Evolutionary conservation across 805 yeast species (phyloP).

Genomic region (Zygosaccharomyces siamensis): DNA sequence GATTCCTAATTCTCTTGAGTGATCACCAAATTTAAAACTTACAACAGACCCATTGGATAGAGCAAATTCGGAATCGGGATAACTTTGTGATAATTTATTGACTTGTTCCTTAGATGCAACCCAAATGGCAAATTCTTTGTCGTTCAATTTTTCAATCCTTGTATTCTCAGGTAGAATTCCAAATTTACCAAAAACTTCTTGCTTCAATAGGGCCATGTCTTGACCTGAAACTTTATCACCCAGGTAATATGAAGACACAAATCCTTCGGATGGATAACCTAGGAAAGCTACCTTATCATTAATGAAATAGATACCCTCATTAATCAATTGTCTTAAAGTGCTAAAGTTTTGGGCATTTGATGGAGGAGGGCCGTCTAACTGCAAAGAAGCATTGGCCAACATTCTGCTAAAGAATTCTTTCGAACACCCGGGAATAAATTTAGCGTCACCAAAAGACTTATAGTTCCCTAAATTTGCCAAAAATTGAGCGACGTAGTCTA

Average conservation of each 20-base stretch:
- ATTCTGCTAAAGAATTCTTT: conserved; percentile 42
- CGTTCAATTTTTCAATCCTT: conserved; percentile 55
- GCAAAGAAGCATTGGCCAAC: conserved; percentile 31
- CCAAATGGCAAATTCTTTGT: conserved; percentile 48
- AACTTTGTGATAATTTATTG: conserved; percentile 43
- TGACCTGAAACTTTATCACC: conserved; percentile 44
- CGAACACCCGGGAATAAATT: conserved; percentile 66
- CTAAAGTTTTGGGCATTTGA: conserved; percentile 12
- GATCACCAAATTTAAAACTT: conserved; percentile 72
- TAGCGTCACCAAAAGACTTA: conserved; percentile 84
- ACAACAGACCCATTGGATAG: conserved; percentile 41
- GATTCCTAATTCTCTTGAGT: conserved; percentile 54
- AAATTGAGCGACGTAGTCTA: conserved; percentile 74
- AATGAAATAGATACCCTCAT: conserved; percentile 46
- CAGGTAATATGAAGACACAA: conserved; percentile 68
- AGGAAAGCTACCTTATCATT: conserved; percentile 48
- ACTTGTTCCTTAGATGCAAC: conserved; percentile 61
- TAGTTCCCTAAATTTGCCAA: conserved; percentile 71
- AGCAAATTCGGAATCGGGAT: conserved; percentile 44
- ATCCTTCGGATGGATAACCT: conserved; percentile 78
- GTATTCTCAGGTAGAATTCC: conserved; percentile 64
- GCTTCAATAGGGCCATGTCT: conserved; percentile 64
- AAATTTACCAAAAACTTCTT: conserved; percentile 27
- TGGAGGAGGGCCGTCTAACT: conserved; percentile 22
- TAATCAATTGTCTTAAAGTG: conserved; percentile 37